Evolutionary conservation across 2,329 filamentous ascomycete genomes (phyloP).

Genomic region (Aureobasidium leucospermi): DNA sequence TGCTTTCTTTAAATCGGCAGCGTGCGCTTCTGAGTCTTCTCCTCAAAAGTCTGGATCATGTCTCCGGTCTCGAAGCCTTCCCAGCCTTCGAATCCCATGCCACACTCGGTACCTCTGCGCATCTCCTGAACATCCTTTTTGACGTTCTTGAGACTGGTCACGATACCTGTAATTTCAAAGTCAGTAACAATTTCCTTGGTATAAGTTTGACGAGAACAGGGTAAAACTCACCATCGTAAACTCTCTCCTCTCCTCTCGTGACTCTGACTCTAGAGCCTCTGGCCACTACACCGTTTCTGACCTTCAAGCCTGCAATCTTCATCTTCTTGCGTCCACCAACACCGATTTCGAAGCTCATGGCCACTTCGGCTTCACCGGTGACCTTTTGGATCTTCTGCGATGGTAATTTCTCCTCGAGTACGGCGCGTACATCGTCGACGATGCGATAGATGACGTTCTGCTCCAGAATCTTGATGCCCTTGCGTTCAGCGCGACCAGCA

Average conservation of each 20-base stretch:
- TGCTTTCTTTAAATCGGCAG: conserved; percentile 27
- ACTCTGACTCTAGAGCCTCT: conserved; percentile 62
- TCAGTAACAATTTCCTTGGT: conserved; percentile 12
- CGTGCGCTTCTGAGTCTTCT: conserved; percentile 62
- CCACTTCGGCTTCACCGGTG: conserved; percentile 78
- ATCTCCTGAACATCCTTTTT: conserved; percentile 89
- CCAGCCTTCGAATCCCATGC: conserved; percentile 77
- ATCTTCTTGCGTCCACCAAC: conserved; percentile 62
- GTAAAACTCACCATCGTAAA: conserved; percentile 69
- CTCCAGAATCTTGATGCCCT: conserved; percentile 70
- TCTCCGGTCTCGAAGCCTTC: conserved; percentile 73
- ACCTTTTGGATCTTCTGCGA: conserved; percentile 62
- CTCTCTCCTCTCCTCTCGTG: conserved; percentile 55
- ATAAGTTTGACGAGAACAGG: conserved; percentile 4
- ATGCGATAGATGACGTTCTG: conserved; percentile 82
- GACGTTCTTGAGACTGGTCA: conserved; percentile 77
- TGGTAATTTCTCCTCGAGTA: conserved; percentile 62
- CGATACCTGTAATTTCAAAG: conserved; percentile 50
- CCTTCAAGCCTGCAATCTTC: conserved; percentile 78
- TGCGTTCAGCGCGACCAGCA: conserved; percentile 62
- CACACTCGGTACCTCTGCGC: conserved; percentile 89
- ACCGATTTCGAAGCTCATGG: conserved; percentile 77
- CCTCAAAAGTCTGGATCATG: conserved; percentile 80
- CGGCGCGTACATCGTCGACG: conserved; percentile 61
- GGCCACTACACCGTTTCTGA: conserved; percentile 70